These are phyloP conservation scores for Chrysanthemum seticuspe DNA, from an alignment of 129 eudicot genomes.

Conservation along the genomic window DNA sequence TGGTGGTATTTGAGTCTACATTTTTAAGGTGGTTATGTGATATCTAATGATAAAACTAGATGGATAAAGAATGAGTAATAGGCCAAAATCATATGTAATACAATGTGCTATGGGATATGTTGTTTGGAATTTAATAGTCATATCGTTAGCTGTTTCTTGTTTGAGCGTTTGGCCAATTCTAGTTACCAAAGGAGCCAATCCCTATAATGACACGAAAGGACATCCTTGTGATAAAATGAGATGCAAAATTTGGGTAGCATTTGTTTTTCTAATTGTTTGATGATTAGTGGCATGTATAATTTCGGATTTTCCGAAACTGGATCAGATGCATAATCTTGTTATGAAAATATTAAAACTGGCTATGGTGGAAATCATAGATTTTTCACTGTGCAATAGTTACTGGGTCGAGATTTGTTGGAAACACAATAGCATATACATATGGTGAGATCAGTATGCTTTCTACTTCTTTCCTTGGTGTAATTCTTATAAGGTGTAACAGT, in stretches of 20 bases:
- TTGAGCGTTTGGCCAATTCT: background rate
- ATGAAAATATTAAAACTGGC: no score
- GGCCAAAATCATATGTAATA: background rate
- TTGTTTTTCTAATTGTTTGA: no score
- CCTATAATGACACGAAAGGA: background rate
- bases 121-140: background rate
- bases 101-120: background rate
- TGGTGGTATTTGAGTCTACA: background rate
- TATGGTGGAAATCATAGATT: no score
- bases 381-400: background rate
- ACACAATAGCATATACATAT: no score
- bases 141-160: background rate
- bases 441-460: no score
- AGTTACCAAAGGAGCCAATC: background rate
- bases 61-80: no score
- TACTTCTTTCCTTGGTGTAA: no score
- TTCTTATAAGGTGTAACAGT: no score
- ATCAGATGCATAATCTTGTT: no score
- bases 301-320: no score
- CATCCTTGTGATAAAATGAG: background rate
- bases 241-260: background rate
- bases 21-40: background rate
- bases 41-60: no score
- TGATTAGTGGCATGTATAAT: no score
- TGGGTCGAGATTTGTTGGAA: conserved; percentile 15